Base-by-base conservation (phyloP, 345 rosid species). In the Odontarrhena argentea region DNA sequence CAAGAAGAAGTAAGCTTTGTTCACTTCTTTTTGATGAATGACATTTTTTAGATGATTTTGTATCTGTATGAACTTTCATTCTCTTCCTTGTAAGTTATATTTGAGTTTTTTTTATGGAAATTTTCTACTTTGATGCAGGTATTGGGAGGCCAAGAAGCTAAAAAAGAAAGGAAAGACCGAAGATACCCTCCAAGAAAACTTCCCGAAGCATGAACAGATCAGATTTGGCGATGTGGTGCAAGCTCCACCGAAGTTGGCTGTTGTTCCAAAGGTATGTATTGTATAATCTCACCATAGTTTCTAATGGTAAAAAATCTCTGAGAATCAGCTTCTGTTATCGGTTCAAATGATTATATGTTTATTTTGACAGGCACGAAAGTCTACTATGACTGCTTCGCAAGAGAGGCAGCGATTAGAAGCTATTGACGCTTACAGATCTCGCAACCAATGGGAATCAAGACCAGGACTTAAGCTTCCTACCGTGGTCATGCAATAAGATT, bases 181-280 rank as follows among this genome's bases (percentile, higher is more conserved):
- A 63, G 89, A 81, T 38, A 64, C 76, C 2, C 62, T 75, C 24
- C 52, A 36, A 3, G 50, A 66, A 41, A 88, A 84, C 60, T 88
- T 94, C 51, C 95, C 92, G 0, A 86, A 86, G 58, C 67, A 61
- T 26, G 99, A 91, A 63, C 75, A 79, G 55, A 80, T 94, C 8
- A 67, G 69, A 70, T 94, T 94, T 65, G 99, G 99, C 15, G 99
- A 94, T 3, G 83, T 94, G 37, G 96, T 87, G 54, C 79, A 81
- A 75, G 95, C 95, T 68, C 96, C 99, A 12, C 97, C 88, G 3
- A 88, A 88, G 71, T 70, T 94, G 72, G 71, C 72, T 52, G 26
- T 75, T 14, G 14, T 83, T 67, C 96, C 91, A 7, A 93, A 86
- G 95, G 95, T 87, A 67, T 30, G 13, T 12, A 63, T 10, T 30